Evolutionary conservation across 345 rosid species (phyloP).

Genomic region (Raphanus raphanistrum): DNA sequence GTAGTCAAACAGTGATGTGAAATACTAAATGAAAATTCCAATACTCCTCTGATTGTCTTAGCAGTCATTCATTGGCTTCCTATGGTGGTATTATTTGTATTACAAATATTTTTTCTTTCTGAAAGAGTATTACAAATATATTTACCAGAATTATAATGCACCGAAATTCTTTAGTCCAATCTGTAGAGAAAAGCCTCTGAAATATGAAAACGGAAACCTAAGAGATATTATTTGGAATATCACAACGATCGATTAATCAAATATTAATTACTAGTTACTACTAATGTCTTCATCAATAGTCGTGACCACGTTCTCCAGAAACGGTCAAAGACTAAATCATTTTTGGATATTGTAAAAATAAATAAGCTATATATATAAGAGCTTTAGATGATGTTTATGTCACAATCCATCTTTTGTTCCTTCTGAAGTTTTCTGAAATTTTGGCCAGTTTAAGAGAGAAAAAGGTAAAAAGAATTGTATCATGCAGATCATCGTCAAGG

Average conservation of each 20-base stretch:
- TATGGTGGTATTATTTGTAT: background rate
- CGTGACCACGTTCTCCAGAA: background rate
- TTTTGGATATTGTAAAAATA: background rate
- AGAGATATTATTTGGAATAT: background rate
- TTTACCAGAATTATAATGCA: background rate
- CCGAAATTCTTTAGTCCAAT: background rate
- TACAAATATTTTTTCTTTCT: background rate
- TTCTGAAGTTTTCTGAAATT: background rate
- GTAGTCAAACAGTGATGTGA: background rate
- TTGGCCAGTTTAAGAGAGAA: background rate
- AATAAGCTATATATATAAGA: background rate
- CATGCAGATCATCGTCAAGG: background rate
- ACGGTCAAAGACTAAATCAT: background rate
- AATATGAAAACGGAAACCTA: background rate
- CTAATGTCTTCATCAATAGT: background rate
- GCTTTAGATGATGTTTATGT: background rate
- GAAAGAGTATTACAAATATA: background rate
- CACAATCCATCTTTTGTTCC: background rate
- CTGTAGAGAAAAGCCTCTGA: background rate
- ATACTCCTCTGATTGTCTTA: background rate
- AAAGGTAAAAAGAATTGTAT: background rate
- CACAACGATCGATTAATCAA: background rate
- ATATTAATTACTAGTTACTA: background rate
- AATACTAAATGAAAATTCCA: background rate
- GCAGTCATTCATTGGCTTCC: background rate